These are phyloP conservation scores for Phytophthora fragariaefolia DNA, from an alignment of 352 stramenopile species.

Conservation along the genomic window DNA sequence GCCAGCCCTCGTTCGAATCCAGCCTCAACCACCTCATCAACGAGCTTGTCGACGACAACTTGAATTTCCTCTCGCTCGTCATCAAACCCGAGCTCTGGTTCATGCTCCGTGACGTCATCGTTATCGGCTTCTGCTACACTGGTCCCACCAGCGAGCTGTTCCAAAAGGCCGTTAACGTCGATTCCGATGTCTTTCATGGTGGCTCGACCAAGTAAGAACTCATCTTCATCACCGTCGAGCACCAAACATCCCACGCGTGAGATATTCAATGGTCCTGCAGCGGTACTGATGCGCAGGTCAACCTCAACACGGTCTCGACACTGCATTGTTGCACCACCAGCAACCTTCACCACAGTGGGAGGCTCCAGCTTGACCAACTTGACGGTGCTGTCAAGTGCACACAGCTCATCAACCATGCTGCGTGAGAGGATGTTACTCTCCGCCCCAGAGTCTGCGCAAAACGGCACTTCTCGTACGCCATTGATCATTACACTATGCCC, in stretches of 20 bases:
- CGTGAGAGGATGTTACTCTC: not conserved
- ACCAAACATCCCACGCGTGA: not conserved
- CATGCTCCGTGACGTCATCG: not conserved
- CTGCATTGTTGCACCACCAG: not conserved
- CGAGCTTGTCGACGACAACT: not conserved
- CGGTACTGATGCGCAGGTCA: not conserved
- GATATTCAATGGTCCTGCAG: slow-evolving; percentile 8
- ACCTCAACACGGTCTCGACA: not conserved
- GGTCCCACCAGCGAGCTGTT: not conserved
- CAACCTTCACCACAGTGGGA: not conserved
- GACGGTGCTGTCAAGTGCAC: not conserved
- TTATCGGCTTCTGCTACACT: not conserved
- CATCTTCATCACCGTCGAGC: slow-evolving; percentile 6
- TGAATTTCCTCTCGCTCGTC: not conserved
- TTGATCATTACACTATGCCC: not conserved
- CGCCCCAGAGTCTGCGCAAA: not conserved
- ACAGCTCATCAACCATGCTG: not conserved
- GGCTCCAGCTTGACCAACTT: not conserved
- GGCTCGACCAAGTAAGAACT: not conserved
- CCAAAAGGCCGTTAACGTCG: not conserved
- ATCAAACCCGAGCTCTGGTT: not conserved
- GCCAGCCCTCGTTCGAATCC: not conserved
- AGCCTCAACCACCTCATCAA: not conserved
- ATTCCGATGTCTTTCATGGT: slow-evolving; percentile 15
- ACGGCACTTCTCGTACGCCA: not conserved